phyloP scores from a whole-genome alignment of 1,139 yeast species.

The Lodderomyces jiufengensis region DNA sequence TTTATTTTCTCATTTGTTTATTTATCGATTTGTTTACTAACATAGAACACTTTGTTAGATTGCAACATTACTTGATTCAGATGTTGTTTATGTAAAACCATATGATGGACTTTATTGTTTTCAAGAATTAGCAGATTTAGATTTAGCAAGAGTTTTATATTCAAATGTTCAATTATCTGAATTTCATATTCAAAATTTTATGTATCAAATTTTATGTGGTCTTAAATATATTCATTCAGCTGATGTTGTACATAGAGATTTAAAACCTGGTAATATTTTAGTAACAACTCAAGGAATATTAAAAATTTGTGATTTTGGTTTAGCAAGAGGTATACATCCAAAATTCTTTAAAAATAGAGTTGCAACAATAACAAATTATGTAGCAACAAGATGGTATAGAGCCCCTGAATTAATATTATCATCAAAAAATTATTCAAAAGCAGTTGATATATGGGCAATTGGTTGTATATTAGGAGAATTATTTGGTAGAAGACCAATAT shows the following conservation, averaged over 20 bases:
- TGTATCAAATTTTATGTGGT: slow-evolving; percentile 79
- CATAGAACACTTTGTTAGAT: slow-evolving; percentile 39
- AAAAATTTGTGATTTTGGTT: slow-evolving; percentile 84
- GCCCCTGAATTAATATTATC: slow-evolving; percentile 87
- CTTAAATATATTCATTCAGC: slow-evolving; percentile 82
- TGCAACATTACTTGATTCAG: slow-evolving; percentile 68
- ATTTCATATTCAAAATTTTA: slow-evolving; percentile 70
- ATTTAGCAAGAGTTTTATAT: slow-evolving; percentile 73
- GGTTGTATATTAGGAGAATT: slow-evolving; percentile 79
- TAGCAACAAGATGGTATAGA: slow-evolving; percentile 93
- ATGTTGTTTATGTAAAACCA: slow-evolving; percentile 60
- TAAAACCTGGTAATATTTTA: slow-evolving; percentile 80
- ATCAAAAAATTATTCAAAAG: slow-evolving; percentile 48
- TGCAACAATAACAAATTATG: slow-evolving; percentile 70
- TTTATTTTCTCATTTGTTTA: too few species aligned
- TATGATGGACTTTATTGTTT: slow-evolving; percentile 85
- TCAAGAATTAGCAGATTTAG: slow-evolving; percentile 75
- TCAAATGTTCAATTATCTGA: slow-evolving; percentile 78
- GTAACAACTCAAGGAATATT: slow-evolving; percentile 68
- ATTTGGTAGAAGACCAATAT: slow-evolving; percentile 69
- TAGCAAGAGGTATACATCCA: slow-evolving; percentile 68
- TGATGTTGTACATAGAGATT: slow-evolving; percentile 78
- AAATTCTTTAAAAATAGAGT: slow-evolving; percentile 34
- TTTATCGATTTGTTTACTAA: slow-evolving; percentile 2
- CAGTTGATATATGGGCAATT: slow-evolving; percentile 77